phyloP scores from a whole-genome alignment of 768 basidiomycete species.

The Auricularia cornea region DNA sequence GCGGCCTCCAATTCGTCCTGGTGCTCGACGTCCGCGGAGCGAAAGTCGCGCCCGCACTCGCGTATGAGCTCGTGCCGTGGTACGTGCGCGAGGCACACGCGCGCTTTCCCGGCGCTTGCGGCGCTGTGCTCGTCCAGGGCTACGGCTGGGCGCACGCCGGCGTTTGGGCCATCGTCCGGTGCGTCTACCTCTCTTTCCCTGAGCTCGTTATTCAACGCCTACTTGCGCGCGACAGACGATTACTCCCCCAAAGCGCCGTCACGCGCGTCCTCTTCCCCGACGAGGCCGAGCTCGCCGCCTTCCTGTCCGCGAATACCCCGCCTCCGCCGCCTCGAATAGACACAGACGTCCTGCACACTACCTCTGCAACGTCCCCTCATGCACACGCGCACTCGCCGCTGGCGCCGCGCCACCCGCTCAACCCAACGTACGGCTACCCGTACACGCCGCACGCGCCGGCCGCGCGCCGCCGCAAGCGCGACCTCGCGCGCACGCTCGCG shows the following conservation, averaged over 20 bases:
- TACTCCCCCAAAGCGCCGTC: constrained; percentile 51
- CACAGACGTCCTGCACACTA: background rate
- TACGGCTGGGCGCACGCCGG: constrained; percentile 67
- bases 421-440: constrained; percentile 70
- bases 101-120: constrained; percentile 68
- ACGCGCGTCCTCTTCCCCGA: constrained; percentile 62
- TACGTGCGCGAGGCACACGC: constrained; percentile 57
- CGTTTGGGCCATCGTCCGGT: constrained; percentile 62
- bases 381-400: constrained; percentile 16
- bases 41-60: constrained; percentile 28
- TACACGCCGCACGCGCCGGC: constrained; percentile 24
- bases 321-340: constrained; percentile 21
- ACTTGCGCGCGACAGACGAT: constrained; percentile 40
- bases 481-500: constrained; percentile 53
- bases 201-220: constrained; percentile 2
- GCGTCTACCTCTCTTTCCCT: constrained; percentile 16
- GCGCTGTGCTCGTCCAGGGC: constrained; percentile 69
- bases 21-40: constrained; percentile 55
- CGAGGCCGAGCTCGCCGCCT: constrained; percentile 38
- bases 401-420: constrained; percentile 46
- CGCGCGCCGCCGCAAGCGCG: constrained; percentile 61
- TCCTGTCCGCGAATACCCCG: constrained; percentile 58
- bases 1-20: constrained; percentile 54
- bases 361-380: background rate
- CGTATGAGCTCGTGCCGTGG: constrained; percentile 55